Percentiles rank a stretch among this genome's conserved stretches.
Conservation (phyloP, 768 basidiomycete species). For the Suillus hirtellus region DNA sequence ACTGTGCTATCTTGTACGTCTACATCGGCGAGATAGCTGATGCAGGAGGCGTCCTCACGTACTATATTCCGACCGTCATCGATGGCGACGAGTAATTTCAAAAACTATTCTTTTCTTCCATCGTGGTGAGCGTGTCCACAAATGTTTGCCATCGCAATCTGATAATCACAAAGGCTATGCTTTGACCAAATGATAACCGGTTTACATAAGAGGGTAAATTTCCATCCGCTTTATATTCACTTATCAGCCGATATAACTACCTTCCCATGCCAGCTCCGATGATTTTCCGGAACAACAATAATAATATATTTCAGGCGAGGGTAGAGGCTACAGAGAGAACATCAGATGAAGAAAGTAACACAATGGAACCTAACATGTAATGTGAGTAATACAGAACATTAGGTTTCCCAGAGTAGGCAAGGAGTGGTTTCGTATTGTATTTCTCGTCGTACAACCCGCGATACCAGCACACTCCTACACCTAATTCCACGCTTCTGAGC, state of each 20-base stretch:
- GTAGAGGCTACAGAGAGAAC: background rate
- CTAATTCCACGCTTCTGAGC: conserved; percentile 55
- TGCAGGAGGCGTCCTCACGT: conserved; percentile 83
- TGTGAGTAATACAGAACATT: conserved; percentile 1
- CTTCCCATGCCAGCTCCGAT: background rate
- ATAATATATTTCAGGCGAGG: background rate
- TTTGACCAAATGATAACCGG: background rate
- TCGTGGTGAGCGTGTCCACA: background rate
- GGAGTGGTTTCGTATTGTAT: background rate
- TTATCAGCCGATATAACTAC: background rate
- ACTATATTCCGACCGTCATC: conserved; percentile 81
- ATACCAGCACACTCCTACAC: background rate
- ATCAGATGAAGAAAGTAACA: conserved; percentile 1
- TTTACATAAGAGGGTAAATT: background rate
- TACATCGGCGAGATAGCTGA: conserved; percentile 82
- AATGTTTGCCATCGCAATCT: background rate
- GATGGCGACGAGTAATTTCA: conserved; percentile 44
- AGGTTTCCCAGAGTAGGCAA: background rate
- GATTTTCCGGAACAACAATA: background rate
- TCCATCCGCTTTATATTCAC: background rate
- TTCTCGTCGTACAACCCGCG: background rate
- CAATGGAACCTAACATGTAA: conserved; percentile 1
- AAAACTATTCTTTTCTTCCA: background rate
- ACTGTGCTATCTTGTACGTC: conserved; percentile 86
- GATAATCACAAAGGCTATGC: background rate